Evolutionary conservation across 306 rosid genomes (phyloP), one percentile per base, ranked within the genome.

Genomic region (Acmispon strigosus): DNA sequence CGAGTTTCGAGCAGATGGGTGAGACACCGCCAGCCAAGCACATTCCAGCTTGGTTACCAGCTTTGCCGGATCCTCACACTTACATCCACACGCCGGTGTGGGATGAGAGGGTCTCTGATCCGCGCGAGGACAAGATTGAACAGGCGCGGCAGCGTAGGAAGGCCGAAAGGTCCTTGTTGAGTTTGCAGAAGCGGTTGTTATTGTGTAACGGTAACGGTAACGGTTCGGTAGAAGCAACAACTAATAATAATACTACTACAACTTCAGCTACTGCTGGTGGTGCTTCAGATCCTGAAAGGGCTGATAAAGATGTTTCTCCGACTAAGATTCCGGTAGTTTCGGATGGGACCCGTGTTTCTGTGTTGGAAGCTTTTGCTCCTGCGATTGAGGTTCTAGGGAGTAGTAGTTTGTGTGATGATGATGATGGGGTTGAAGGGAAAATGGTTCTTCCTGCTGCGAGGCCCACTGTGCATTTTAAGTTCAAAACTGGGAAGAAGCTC

Each of bases 51-150:
- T 94, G 98, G 98, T 70, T 94, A 66, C 96, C 98, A 0, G 98
- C 98, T 17, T 80, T 94, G 36, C 98, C 98, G 13, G 98, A 94
- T 76, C 86, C 89, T 2, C 98, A 94, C 65, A 94, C 97, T 34
- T 94, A 87, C 43, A 80, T 94, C 43, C 90, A 87, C 24, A 79
- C 98, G 0, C 89, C 97, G 2, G 84, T 86, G 62, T 90, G 98
- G 98, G 78, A 84, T 73, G 90, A 87, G 77, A 85, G 92, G 74
- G 59, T 47, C 1, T 83, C 86, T 0, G 97, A 90, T 76, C 96
- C 97, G 16, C 83, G 95, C 0, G 83, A 81, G 1, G 96, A 94
- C 77, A 94, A 89, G 76, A 79, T 90, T 34, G 98, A 94, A 84
- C 98, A 87, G 62, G 96, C 94, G 0, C 75, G 94, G 41, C 98